Evolutionary conservation across 768 basidiomycete genomes (phyloP).

Genomic region (Tylopilus balloui): DNA sequence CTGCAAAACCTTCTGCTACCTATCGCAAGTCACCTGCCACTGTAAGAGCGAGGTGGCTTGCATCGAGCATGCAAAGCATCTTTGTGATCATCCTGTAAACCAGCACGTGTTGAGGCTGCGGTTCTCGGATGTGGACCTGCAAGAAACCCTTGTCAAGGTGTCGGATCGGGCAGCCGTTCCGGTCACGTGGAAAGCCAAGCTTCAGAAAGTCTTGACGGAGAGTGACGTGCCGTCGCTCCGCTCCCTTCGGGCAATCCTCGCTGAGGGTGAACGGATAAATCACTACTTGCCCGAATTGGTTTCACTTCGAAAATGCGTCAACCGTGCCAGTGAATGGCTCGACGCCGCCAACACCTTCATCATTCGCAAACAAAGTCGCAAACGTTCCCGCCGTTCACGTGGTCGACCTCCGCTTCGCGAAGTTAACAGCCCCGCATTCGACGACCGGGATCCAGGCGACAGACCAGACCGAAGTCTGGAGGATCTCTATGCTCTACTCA

Average conservation of each 20-base stretch:
- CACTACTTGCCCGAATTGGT: slow-evolving; percentile 67
- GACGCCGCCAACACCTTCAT: slow-evolving; percentile 76
- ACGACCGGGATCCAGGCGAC: slow-evolving; percentile 53
- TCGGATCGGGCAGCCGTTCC: slow-evolving; percentile 72
- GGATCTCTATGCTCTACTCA: slow-evolving; percentile 64
- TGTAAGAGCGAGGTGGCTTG: slow-evolving; percentile 81
- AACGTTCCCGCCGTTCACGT: slow-evolving; percentile 63
- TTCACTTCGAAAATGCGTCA: slow-evolving; percentile 74
- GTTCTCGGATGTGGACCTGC: slow-evolving; percentile 73
- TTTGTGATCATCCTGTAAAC: slow-evolving; percentile 62
- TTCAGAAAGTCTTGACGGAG: slow-evolving; percentile 62
- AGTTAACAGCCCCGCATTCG: slow-evolving; percentile 30
- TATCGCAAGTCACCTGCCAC: slow-evolving; percentile 83
- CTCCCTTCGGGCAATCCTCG: slow-evolving; percentile 72
- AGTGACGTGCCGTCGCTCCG: slow-evolving; percentile 71
- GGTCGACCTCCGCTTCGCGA: slow-evolving; percentile 48
- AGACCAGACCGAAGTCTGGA: slow-evolving; percentile 67
- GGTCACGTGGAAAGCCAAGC: slow-evolving; percentile 65
- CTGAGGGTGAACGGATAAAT: slow-evolving; percentile 86
- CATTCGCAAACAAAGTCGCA: slow-evolving; percentile 74
- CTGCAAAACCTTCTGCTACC: slow-evolving; percentile 94
- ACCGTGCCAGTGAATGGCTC: slow-evolving; percentile 82
- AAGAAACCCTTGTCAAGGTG: slow-evolving; percentile 61
- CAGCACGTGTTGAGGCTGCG: slow-evolving; percentile 70
- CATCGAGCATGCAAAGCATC: slow-evolving; percentile 72